phyloP scores from a whole-genome alignment of 2,329 filamentous ascomycete species.

The Fusarium caatingaense region DNA sequence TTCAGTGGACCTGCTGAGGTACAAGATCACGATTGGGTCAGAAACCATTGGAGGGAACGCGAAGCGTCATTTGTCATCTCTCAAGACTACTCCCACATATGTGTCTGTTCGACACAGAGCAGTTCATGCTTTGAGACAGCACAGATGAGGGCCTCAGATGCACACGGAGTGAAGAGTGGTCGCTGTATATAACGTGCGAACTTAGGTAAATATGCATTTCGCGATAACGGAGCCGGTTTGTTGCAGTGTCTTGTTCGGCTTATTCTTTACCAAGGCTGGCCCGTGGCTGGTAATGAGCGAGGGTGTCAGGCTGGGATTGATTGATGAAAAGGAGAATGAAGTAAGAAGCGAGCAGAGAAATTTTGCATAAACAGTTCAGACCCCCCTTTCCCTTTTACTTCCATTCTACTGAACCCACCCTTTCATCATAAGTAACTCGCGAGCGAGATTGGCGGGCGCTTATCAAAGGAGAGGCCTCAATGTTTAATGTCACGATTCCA shows the following conservation, averaged over 20 bases:
- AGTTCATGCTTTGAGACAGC: conserved; percentile 17
- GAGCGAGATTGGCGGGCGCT: conserved; percentile 49
- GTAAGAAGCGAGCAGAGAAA: conserved; percentile 9
- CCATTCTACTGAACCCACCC: conserved; percentile 32
- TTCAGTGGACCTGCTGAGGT: conserved; percentile 63
- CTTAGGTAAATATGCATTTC: conserved; percentile 36
- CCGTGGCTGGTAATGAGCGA: conserved; percentile 40
- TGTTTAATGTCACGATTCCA: conserved; percentile 35
- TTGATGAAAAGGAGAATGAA: conserved; percentile 31
- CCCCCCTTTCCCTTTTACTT: conserved; percentile 31
- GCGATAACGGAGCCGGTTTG: conserved; percentile 23
- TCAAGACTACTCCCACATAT: not conserved
- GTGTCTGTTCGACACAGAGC: not conserved
- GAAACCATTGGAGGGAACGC: conserved; percentile 45
- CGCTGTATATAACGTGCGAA: conserved; percentile 43
- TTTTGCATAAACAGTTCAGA: conserved; percentile 44
- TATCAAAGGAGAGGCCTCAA: conserved; percentile 33
- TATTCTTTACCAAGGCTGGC: conserved; percentile 19
- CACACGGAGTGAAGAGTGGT: conserved; percentile 7
- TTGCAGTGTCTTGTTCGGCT: conserved; percentile 21
- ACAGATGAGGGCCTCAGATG: conserved; percentile 7
- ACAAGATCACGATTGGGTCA: conserved; percentile 55
- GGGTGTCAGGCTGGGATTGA: conserved; percentile 27
- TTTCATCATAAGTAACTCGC: conserved; percentile 46
- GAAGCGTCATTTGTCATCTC: conserved; percentile 32